These are phyloP conservation scores for Strobilomyces confusus DNA, from an alignment of 768 basidiomycete genomes.

Conservation along the genomic window DNA sequence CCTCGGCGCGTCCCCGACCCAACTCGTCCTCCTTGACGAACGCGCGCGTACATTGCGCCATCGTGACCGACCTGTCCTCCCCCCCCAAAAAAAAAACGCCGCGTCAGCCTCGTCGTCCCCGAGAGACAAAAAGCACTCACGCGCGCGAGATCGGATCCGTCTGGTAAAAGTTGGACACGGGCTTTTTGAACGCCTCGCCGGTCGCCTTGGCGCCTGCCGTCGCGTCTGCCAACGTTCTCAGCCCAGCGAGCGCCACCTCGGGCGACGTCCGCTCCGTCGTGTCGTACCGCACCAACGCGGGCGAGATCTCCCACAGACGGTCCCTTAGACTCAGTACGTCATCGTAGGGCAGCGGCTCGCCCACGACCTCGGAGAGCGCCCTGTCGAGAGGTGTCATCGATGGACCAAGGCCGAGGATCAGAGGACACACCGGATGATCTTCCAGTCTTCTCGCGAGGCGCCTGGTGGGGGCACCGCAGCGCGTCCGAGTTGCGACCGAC, in stretches of 20 bases:
- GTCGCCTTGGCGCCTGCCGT: constrained; percentile 54
- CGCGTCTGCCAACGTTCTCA: constrained; percentile 51
- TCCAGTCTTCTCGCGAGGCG: constrained; percentile 95
- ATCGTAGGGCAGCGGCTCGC: constrained; percentile 81
- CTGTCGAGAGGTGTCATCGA: constrained; percentile 33
- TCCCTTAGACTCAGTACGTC: constrained; percentile 80
- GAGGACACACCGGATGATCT: constrained; percentile 74
- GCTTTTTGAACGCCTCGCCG: constrained; percentile 66
- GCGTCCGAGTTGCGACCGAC: constrained; percentile 84
- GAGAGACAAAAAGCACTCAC: constrained; percentile 43
- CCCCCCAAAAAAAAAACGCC: no score
- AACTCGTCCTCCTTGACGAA: constrained; percentile 56
- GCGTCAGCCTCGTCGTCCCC: background rate
- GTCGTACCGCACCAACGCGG: constrained; percentile 84
- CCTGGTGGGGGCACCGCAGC: constrained; percentile 95
- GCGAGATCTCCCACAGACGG: constrained; percentile 90
- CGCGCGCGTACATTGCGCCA: constrained; percentile 89
- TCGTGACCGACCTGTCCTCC: constrained; percentile 75
- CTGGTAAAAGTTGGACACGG: constrained; percentile 91
- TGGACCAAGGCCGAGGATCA: background rate
- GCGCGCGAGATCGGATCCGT: constrained; percentile 94
- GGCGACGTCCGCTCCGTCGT: constrained; percentile 69
- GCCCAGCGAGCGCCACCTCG: constrained; percentile 67
- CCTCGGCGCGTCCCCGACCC: background rate
- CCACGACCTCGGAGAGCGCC: constrained; percentile 87